phyloP scores from a whole-genome alignment of 2,329 filamentous ascomycete species.

The Hypoxylon sp. region DNA sequence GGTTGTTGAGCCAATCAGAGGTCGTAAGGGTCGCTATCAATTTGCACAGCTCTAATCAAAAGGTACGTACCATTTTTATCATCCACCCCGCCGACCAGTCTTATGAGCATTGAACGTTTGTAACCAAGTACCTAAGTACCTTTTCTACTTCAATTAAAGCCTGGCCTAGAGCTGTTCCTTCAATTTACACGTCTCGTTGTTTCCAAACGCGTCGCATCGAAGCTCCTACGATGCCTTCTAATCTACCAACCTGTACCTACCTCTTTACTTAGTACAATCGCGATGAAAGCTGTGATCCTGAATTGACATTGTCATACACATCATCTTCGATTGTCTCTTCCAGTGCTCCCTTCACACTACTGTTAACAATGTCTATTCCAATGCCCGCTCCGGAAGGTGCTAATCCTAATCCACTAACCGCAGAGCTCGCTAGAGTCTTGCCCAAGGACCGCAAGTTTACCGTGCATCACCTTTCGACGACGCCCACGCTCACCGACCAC shows the following conservation, averaged over 20 bases:
- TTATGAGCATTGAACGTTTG: not conserved
- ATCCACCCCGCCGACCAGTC: not conserved
- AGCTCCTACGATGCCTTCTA: not conserved
- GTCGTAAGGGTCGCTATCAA: not conserved
- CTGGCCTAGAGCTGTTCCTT: too few relatives aligned
- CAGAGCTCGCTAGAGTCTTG: slow-evolving; percentile 58
- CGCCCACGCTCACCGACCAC: slow-evolving; percentile 75
- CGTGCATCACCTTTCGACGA: slow-evolving; percentile 87
- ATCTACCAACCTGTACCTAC: too few relatives aligned
- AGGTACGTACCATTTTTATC: too few relatives aligned
- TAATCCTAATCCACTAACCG: slow-evolving; percentile 46
- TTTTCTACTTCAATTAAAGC: not conserved
- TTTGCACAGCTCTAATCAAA: too few relatives aligned
- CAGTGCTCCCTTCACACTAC: not conserved
- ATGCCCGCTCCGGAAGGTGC: slow-evolving; percentile 19
- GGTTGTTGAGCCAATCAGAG: slow-evolving; percentile 18
- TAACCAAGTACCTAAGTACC: not conserved
- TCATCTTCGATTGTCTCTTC: not conserved
- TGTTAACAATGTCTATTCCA: slow-evolving; percentile 27
- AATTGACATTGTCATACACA: too few relatives aligned
- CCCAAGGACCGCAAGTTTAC: slow-evolving; percentile 67
- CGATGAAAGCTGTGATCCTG: slow-evolving; percentile 6
- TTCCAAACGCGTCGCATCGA: slow-evolving; percentile 20
- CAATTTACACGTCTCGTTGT: slow-evolving; percentile 24
- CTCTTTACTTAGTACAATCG: not conserved